phyloP scores from a whole-genome alignment of 345 rosid species.

The Rhizophora apiculata region DNA sequence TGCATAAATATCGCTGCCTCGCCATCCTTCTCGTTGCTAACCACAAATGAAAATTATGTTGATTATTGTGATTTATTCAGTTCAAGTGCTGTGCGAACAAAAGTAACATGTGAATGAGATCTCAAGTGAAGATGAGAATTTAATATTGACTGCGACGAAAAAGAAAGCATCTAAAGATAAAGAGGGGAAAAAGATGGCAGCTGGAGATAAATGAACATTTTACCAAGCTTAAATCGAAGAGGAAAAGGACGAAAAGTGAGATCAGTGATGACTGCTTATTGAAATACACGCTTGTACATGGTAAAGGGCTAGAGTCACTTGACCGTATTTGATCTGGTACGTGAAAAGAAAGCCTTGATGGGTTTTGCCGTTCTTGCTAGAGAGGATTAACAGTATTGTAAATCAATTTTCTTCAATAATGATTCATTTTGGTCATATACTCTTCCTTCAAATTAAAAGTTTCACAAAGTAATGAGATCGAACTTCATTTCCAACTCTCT shows the following conservation, averaged over 20 bases:
- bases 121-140: slow-evolving; percentile 23
- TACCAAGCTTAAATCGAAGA: slow-evolving; percentile 23
- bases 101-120: slow-evolving; percentile 20
- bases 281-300: neutral
- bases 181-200: slow-evolving; percentile 17
- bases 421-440: too few relatives aligned
- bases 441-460: too few relatives aligned
- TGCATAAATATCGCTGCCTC: too few relatives aligned
- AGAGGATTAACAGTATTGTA: neutral
- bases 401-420: neutral
- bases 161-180: slow-evolving; percentile 28
- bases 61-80: neutral
- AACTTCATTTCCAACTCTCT: too few relatives aligned
- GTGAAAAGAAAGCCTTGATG: neutral
- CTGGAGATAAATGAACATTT: slow-evolving; percentile 20
- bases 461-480: too few relatives aligned
- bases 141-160: slow-evolving; percentile 26
- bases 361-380: neutral
- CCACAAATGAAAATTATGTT: neutral
- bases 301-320: neutral
- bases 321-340: neutral
- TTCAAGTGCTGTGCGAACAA: slow-evolving; percentile 12
- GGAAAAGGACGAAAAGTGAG: slow-evolving; percentile 16
- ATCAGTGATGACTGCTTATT: slow-evolving; percentile 5
- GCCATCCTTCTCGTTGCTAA: too few relatives aligned